Conservation (phyloP, 345 rosid species). For the Crucihimalaya himalaica region DNA sequence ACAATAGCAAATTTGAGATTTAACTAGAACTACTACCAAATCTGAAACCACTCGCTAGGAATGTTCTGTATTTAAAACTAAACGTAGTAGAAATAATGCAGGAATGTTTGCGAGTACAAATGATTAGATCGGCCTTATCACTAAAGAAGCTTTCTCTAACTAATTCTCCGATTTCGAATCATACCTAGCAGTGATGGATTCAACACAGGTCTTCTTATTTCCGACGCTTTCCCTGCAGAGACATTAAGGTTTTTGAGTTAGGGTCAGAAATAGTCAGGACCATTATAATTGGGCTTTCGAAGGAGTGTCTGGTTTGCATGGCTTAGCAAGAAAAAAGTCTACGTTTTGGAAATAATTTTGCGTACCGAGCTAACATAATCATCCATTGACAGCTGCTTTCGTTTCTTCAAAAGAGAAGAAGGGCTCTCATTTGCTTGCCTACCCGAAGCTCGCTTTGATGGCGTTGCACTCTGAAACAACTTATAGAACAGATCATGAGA, state of each 20-base stretch:
- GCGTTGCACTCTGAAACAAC: constrained; percentile 45
- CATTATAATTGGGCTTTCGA: neutral
- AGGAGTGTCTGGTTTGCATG: neutral
- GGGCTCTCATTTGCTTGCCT: constrained; percentile 76
- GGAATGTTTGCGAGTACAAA: constrained; percentile 16
- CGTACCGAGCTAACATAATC: constrained; percentile 61
- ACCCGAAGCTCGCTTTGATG: constrained; percentile 65
- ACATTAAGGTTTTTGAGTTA: constrained; percentile 9
- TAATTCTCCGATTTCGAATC: constrained; percentile 10
- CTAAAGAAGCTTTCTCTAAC: neutral
- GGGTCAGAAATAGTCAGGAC: neutral
- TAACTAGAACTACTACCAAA: neutral
- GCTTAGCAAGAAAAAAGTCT: neutral
- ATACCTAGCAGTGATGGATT: neutral
- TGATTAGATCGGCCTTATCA: neutral
- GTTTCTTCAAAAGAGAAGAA: constrained; percentile 56
- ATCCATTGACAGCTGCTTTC: constrained; percentile 85
- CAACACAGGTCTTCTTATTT: constrained; percentile 39
- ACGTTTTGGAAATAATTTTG: constrained; percentile 2
- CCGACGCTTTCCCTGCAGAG: constrained; percentile 71
- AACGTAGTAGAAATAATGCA: neutral
- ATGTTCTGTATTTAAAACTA: neutral
- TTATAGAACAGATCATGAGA: neutral
- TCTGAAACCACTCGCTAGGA: neutral
- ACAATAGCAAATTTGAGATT: neutral